phyloP scores from a whole-genome alignment of 306 rosid genomes.

The Lathyrus aphaca region DNA sequence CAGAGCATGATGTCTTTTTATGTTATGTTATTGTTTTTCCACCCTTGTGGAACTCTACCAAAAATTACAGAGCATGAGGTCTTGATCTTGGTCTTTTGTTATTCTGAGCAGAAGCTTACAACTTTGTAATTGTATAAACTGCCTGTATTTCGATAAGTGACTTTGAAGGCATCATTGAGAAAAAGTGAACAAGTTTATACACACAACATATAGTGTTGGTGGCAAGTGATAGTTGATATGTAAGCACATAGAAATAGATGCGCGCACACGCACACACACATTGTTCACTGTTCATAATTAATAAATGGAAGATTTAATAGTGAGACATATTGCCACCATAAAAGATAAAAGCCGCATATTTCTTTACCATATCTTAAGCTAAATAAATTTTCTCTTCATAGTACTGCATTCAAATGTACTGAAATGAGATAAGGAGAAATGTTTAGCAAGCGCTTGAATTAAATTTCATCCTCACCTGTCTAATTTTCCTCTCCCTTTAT shows the following conservation, averaged over 20 bases:
- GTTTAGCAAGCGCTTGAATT: background rate
- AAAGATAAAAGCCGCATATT: background rate
- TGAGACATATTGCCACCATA: background rate
- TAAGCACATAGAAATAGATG: background rate
- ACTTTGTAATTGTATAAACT: background rate
- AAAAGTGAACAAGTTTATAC: background rate
- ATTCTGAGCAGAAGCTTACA: constrained; percentile 28
- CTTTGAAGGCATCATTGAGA: background rate
- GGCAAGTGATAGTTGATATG: constrained; percentile 17
- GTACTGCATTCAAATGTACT: background rate
- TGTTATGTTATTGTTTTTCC: background rate
- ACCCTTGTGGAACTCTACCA: background rate
- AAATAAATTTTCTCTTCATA: background rate
- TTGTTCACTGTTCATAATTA: background rate
- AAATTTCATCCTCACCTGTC: background rate
- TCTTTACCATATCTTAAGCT: background rate
- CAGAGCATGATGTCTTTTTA: background rate
- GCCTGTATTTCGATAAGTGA: constrained; percentile 2
- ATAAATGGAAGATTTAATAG: background rate
- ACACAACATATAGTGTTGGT: background rate
- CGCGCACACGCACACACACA: background rate
- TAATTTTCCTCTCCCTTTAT: background rate
- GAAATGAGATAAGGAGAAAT: background rate
- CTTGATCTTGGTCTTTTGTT: background rate
- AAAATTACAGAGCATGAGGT: constrained; percentile 8